Evolutionary conservation across 225 moss, liverwort and hornwort species (phyloP), one percentile per base, ranked within the genome.

Genomic region (Sphagnum tenellum): DNA sequence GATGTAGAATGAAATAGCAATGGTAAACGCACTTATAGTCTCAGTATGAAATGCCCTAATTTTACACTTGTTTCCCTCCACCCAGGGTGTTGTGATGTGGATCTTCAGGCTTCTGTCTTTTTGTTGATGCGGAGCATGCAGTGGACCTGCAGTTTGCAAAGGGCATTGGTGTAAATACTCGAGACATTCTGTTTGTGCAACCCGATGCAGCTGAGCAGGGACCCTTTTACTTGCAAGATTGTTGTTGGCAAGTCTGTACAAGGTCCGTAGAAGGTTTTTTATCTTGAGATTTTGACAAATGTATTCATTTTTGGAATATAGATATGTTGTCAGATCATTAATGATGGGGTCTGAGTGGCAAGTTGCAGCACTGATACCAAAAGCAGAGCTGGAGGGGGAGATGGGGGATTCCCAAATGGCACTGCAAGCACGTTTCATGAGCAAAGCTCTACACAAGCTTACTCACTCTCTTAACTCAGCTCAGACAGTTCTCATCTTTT

Each of bases 331-430:
- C 44, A 3, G n/a, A 44, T 3, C 4, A 5, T 9, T 11, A 49
- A 9, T 5, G 4, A 66, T 7, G 10, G 47, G 29, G 54, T 8
- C 3, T 55, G 47, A 50, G 2, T 63, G 65, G 50, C 83, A 90
- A 86, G 90, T 90, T 71, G 90, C 90, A 73, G 90, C 90, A 55
- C 75, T 90, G 64, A 85, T 88, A 64, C 90, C 90, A 49, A 88
- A 83, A 76, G 90, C 90, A 77, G 90, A 90, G 72, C 70, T 88
- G 64, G 90, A 90, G 72, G 90, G 90, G 67, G 85, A 81, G 45
- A 84, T 90, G 88, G 88, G 90, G 56, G 90, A 90, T 63, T 59
- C 76, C 3, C 90, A 90, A 60, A 90, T 90, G 90, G 90, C 90
- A 59, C 63, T 86, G 65, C 85, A 85, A 72, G 90, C 88, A 66